Base-by-base conservation (phyloP, 1,284 basidiomycete genomes). In the Schizophyllum amplum region DNA sequence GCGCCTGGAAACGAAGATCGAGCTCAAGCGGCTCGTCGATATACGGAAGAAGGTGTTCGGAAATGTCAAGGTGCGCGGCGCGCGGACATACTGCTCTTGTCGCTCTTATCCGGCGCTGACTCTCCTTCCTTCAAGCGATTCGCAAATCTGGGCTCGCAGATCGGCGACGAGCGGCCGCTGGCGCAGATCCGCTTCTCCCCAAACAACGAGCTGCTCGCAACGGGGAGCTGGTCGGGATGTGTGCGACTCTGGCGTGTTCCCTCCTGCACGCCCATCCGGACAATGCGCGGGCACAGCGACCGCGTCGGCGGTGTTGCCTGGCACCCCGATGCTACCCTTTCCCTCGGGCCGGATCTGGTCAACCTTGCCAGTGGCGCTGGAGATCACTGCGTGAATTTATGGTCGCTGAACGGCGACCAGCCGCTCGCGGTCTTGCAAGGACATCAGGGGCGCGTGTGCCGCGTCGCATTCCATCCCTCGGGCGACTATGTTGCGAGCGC, bases 171-270 rank as follows among this genome's bases (percentile, higher is more conserved):
- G 62, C 82, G 97, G 53, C 94, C 96, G 1, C 84, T 99, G 60
- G 91, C 94, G 1, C 87, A 92, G 72, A 92, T 98, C 25, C 87
- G 97, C 23, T 99, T 99, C 70, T 87, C 96, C 1, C 97, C 97
- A 4, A 90, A 98, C 68, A 90, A 88, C 63, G 73, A 90, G 66
- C 80, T 92, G 51, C 78, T 99, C 24, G 91, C 94, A 1, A 97
- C 96, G 0, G 94, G 89, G 3, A 93, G 92, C 64, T 99, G 97
- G 97, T 92, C 94, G 11, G 97, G 97, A 23, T 86, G 86, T 48
- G 85, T 95, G 26, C 98, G 95, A 73, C 68, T 99, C 11, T 99
- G 97, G 97, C 90, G 93, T 64, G 83, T 99, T 13, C 97, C 97
- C 9, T 82, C 86, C 23, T 92, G 93, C 67, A 92, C 89, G 57